Percentiles rank a stretch among this genome's conserved stretches.
Evolutionary conservation across 805 yeast genomes (phyloP).

Genomic region (Lachancea lanzarotensis): DNA sequence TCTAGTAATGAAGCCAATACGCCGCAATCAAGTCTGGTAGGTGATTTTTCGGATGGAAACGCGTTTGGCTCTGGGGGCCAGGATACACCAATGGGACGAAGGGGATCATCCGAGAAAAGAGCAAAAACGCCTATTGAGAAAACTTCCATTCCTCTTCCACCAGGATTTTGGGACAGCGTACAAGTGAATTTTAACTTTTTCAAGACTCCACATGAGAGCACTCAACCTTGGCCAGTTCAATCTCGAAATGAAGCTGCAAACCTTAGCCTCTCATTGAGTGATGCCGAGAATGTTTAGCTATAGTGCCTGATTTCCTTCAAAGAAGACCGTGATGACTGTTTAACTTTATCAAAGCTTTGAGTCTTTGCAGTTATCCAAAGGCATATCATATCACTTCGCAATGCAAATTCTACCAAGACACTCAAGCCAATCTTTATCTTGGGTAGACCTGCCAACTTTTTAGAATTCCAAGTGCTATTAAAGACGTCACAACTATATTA

Average conservation of each 20-base stretch:
- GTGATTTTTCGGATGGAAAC: neutral
- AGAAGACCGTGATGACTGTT: too few species aligned
- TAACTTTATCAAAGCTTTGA: too few species aligned
- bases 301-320: too few species aligned
- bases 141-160: constrained; percentile 8
- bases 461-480: too few species aligned
- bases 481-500: too few species aligned
- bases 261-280: neutral
- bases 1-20: neutral
- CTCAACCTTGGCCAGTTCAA: constrained; percentile 1
- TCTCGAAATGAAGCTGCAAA: neutral
- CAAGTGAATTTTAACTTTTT: constrained; percentile 7
- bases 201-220: neutral
- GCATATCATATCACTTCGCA: too few species aligned
- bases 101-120: neutral
- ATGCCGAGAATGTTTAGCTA: neutral
- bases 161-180: constrained; percentile 9
- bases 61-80: neutral
- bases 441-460: too few species aligned
- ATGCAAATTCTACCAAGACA: too few species aligned
- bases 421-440: too few species aligned
- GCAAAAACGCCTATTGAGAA: neutral
- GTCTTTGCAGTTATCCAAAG: too few species aligned
- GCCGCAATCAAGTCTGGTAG: neutral
- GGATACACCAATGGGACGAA: neutral